These are phyloP conservation scores for Ganoderma lucidum DNA, from an alignment of 1,284 basidiomycete genomes.

Conservation along the genomic window DNA sequence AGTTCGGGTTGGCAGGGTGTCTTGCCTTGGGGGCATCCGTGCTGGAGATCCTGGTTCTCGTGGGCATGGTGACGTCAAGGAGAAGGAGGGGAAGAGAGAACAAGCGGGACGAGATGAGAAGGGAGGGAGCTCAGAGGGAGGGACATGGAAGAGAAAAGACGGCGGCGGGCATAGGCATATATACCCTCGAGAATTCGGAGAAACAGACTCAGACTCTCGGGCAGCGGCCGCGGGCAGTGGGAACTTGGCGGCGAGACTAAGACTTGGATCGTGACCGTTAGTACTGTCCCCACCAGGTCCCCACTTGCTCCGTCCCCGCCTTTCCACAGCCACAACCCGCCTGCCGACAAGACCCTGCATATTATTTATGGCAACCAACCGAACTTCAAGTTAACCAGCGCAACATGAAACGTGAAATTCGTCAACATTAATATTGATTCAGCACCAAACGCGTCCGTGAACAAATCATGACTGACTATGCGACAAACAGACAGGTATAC, in stretches of 20 bases:
- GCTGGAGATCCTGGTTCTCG: conserved; percentile 5
- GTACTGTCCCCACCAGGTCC: too few relatives aligned
- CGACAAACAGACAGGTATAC: neutral
- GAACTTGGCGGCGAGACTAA: too few relatives aligned
- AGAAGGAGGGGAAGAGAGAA: neutral
- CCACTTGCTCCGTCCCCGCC: neutral
- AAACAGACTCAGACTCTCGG: too few relatives aligned
- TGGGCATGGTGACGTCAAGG: conserved; percentile 18
- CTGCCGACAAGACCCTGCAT: neutral
- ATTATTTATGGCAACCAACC: neutral
- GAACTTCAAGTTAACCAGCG: too few relatives aligned
- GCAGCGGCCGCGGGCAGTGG: neutral
- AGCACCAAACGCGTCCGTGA: neutral
- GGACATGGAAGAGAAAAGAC: conserved; percentile 13
- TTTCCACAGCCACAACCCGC: neutral
- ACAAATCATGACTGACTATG: neutral
- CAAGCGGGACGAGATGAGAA: neutral
- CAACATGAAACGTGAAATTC: too few relatives aligned
- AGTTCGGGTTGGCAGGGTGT: neutral
- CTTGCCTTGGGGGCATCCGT: neutral
- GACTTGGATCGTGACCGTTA: too few relatives aligned
- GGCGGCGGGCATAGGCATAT: conserved; percentile 4
- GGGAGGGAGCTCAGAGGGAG: neutral
- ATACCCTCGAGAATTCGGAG: conserved; percentile 1
- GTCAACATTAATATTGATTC: neutral